Conservation (phyloP, 441 rosid species). For the Adansonia madagascariensis region DNA sequence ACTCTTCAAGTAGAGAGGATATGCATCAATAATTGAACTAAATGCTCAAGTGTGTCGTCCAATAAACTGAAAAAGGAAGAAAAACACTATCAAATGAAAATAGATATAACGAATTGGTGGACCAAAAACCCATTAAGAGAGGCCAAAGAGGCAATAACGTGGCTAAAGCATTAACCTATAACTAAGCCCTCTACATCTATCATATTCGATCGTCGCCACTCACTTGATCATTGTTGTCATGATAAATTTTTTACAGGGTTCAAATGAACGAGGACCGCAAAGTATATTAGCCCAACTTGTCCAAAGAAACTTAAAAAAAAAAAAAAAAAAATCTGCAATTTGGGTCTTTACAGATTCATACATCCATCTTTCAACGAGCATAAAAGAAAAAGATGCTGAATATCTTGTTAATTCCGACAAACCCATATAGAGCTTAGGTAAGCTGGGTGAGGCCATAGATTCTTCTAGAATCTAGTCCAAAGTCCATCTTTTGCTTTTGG, state of each 20-base stretch:
- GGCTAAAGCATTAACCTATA: slow-evolving; percentile 1
- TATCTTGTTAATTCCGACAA: not conserved
- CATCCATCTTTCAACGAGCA: not conserved
- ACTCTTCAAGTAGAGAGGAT: too few species aligned
- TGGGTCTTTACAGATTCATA: not conserved
- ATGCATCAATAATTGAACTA: too few species aligned
- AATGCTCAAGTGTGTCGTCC: too few species aligned
- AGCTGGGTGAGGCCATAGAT: not conserved
- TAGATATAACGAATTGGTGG: not conserved
- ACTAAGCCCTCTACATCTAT: not conserved
- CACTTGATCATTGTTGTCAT: not conserved
- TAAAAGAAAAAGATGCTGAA: not conserved
- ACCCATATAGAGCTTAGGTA: not conserved
- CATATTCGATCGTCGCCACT: not conserved
- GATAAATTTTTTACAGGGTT: not conserved
- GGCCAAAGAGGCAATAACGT: not conserved
- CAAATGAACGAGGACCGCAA: not conserved
- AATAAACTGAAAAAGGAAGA: not conserved
- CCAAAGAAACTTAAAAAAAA: not conserved
- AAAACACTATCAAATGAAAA: too few species aligned
- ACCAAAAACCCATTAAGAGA: not conserved
- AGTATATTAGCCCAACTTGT: not conserved
- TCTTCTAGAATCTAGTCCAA: not conserved
- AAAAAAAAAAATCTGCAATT: not conserved
- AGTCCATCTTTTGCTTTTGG: not conserved